phyloP scores from a whole-genome alignment of 768 basidiomycete genomes.

The Coprinopsis cinerea region DNA sequence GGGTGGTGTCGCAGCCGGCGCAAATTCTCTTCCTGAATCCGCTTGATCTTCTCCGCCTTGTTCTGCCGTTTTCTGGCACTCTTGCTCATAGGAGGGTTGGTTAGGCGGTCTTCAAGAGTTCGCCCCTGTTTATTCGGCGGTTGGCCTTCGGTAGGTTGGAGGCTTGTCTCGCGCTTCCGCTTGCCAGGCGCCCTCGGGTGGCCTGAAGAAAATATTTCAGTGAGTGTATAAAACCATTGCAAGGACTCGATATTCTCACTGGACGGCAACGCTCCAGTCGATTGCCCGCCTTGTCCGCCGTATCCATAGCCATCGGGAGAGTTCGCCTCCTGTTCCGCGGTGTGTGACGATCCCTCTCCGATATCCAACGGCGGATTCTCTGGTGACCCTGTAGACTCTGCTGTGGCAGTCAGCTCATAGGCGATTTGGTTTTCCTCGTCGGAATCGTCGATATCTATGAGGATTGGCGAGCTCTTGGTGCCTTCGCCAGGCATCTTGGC shows the following conservation, averaged over 20 bases:
- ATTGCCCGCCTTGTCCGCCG: too few relatives aligned
- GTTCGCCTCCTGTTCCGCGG: too few relatives aligned
- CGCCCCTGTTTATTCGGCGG: neutral
- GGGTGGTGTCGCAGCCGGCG: neutral
- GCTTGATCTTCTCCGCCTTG: slow-evolving; percentile 28
- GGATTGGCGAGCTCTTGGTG: neutral
- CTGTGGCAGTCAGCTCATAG: neutral
- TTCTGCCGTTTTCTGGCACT: slow-evolving; percentile 37
- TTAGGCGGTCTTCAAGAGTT: neutral
- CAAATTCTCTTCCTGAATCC: slow-evolving; percentile 16
- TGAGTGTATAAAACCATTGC: too few relatives aligned
- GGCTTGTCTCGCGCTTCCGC: neutral
- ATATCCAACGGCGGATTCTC: neutral
- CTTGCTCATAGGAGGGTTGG: slow-evolving; percentile 22
- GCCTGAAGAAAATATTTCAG: neutral
- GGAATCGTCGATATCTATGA: neutral
- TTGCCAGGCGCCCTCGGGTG: neutral
- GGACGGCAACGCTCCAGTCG: too few relatives aligned
- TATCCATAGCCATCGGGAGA: too few relatives aligned
- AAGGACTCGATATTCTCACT: too few relatives aligned
- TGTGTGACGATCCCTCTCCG: neutral
- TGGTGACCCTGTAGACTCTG: neutral
- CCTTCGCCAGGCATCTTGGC: neutral
- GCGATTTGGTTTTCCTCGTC: neutral
- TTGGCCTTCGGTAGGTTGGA: neutral